phyloP scores from a whole-genome alignment of 805 yeast genomes.

The Saccharomycopsis vini region DNA sequence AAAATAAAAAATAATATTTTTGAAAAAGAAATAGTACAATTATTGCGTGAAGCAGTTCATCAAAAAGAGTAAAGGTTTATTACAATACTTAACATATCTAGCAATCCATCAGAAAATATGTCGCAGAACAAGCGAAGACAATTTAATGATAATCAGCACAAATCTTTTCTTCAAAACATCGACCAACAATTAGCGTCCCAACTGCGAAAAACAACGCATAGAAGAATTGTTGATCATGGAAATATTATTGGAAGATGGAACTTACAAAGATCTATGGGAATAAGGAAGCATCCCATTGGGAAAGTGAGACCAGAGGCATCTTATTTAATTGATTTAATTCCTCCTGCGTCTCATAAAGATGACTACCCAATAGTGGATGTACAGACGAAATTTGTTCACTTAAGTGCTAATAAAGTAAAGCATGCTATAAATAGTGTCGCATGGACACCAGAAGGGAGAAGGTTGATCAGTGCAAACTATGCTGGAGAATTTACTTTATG shows the following conservation, averaged over 20 bases:
- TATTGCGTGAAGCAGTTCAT: too few species aligned
- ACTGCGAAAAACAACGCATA: constrained; percentile 43
- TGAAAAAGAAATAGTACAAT: too few species aligned
- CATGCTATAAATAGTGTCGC: constrained; percentile 84
- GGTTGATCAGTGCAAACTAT: constrained; percentile 82
- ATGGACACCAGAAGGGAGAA: constrained; percentile 96
- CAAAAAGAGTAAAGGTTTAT: too few species aligned
- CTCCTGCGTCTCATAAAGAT: constrained; percentile 50
- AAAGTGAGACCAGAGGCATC: constrained; percentile 60
- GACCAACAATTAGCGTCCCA: constrained; percentile 24
- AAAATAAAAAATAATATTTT: too few species aligned
- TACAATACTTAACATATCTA: too few species aligned
- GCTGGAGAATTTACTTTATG: constrained; percentile 95
- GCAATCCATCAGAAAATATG: too few species aligned
- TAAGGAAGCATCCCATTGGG: constrained; percentile 36
- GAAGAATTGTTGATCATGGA: constrained; percentile 74
- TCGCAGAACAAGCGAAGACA: too few species aligned
- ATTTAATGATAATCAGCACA: too few species aligned
- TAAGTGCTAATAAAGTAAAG: constrained; percentile 82
- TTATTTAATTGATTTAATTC: constrained; percentile 52
- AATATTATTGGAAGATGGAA: constrained; percentile 62
- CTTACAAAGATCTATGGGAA: constrained; percentile 37
- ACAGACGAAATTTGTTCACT: constrained; percentile 78
- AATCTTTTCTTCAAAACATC: background rate
- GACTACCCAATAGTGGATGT: constrained; percentile 49